Evolutionary conservation across 2,329 filamentous ascomycete species (phyloP).

Genomic region (Penicillium sp.): DNA sequence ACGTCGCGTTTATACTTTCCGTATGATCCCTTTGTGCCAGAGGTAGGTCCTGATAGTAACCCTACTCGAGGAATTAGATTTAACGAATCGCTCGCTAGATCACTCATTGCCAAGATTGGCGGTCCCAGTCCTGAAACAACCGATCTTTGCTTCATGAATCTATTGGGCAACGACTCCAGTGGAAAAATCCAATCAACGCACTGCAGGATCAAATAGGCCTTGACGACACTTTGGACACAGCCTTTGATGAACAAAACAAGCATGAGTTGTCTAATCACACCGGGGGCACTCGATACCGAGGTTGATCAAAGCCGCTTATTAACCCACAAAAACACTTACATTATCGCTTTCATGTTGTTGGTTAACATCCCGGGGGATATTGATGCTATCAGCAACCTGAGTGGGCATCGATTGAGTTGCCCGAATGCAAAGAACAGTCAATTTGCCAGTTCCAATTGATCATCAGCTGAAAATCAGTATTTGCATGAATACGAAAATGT

Average conservation of each 20-base stretch:
- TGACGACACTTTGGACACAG: neutral
- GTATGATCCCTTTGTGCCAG: neutral
- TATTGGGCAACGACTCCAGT: neutral
- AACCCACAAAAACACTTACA: too few relatives aligned
- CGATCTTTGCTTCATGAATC: neutral
- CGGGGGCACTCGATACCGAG: accelerated
- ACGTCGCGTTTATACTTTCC: too few relatives aligned
- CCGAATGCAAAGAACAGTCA: too few relatives aligned
- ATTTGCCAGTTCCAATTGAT: too few relatives aligned
- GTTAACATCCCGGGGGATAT: neutral
- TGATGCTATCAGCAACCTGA: too few relatives aligned
- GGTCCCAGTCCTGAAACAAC: neutral
- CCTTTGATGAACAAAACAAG: neutral
- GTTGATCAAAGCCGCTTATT: neutral
- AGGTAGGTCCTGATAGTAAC: neutral
- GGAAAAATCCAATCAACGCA: neutral
- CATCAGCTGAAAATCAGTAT: too few relatives aligned
- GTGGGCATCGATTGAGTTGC: too few relatives aligned
- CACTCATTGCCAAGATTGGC: neutral
- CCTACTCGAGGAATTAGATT: neutral
- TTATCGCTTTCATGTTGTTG: too few relatives aligned
- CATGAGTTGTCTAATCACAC: neutral
- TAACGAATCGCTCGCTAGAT: neutral
- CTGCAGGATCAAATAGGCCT: neutral
- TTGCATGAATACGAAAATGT: too few relatives aligned